Evolutionary conservation across 352 stramenopile genomes (phyloP).

Genomic region (Globisporangium ultimum): DNA sequence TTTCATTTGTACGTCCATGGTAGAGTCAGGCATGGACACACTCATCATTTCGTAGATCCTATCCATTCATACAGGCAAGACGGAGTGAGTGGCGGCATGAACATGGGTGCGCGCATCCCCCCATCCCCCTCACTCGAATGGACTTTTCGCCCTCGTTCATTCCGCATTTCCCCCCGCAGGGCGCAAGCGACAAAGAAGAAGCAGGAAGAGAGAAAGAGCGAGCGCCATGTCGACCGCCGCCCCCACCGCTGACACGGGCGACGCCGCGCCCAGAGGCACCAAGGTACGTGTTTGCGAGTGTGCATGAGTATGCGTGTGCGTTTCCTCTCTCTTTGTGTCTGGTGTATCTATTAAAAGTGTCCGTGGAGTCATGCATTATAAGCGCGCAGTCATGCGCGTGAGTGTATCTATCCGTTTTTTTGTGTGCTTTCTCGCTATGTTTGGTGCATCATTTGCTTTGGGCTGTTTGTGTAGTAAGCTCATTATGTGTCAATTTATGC

Average conservation of each 20-base stretch:
- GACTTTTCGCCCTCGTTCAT: constrained; percentile 1
- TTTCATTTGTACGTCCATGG: too few relatives aligned
- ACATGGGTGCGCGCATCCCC: background rate
- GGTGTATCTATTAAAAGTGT: background rate
- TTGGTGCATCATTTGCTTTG: too few relatives aligned
- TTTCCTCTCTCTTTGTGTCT: background rate
- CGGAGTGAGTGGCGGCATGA: background rate
- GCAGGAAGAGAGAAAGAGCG: background rate
- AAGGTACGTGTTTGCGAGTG: constrained; percentile 1
- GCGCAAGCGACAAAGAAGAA: background rate
- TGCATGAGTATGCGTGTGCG: background rate
- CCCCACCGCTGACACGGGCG: too few relatives aligned
- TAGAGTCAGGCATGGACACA: background rate
- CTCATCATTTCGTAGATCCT: background rate
- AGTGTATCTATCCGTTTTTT: too few relatives aligned
- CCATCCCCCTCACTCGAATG: background rate
- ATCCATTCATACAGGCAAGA: background rate
- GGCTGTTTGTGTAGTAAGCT: too few relatives aligned
- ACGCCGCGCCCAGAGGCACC: background rate
- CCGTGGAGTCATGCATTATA: too few relatives aligned
- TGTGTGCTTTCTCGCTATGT: too few relatives aligned
- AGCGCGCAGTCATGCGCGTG: too few relatives aligned
- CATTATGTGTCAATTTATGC: too few relatives aligned
- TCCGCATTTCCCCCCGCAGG: constrained; percentile 2
- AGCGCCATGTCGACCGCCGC: background rate